Conservation (phyloP, 2,329 filamentous ascomycete genomes). For the Aspergillus fischeri region DNA sequence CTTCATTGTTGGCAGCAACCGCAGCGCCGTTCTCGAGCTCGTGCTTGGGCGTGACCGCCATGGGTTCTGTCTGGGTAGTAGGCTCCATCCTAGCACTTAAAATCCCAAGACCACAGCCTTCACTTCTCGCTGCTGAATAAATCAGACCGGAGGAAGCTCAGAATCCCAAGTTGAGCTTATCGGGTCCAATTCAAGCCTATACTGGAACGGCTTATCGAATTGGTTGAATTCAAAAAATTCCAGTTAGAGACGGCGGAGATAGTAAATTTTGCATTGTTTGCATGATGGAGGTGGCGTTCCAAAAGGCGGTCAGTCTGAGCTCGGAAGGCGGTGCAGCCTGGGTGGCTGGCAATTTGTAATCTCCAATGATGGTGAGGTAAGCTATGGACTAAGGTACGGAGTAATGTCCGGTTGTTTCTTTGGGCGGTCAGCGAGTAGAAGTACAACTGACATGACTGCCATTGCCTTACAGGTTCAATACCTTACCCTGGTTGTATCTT, state of each 20-base stretch:
- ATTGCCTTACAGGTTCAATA: background rate
- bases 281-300: constrained; percentile 5
- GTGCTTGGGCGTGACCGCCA: constrained; percentile 16
- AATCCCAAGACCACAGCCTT: background rate
- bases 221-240: constrained; percentile 9
- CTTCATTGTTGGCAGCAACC: constrained; percentile 29
- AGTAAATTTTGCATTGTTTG: constrained; percentile 22
- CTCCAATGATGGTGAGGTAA: no score
- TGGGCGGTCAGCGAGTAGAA: background rate
- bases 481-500: background rate
- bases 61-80: constrained; percentile 2
- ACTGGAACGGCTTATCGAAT: background rate
- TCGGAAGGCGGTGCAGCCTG: background rate
- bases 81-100: constrained; percentile 9
- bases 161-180: background rate
- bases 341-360: background rate
- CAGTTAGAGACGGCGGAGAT: constrained; percentile 1
- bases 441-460: constrained; percentile 3
- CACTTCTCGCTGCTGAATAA: background rate
- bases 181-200: background rate
- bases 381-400: no score
- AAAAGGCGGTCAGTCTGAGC: background rate
- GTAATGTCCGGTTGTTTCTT: background rate
- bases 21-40: constrained; percentile 20
- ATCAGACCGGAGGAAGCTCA: background rate